Base-by-base conservation (phyloP, 192 early-diverging fungal species). In the Coemansia sp. region DNA sequence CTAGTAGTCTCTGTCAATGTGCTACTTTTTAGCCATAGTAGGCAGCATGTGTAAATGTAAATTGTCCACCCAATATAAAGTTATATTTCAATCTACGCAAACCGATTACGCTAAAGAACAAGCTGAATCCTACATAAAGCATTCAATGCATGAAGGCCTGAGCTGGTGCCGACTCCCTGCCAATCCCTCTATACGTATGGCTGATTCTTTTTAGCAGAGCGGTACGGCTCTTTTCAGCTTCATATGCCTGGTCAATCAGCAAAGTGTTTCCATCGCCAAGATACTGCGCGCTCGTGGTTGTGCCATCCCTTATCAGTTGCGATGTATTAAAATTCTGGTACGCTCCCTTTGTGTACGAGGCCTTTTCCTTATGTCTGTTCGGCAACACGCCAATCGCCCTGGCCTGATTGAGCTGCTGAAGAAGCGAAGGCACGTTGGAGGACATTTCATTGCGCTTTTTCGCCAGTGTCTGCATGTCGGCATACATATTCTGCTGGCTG, bases 171-270 rank as follows among this genome's bases (percentile, higher is more conserved):
- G 68, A 12, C 5, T 77, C 66, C 19, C 79, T 71, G 42, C 79
- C 79, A 16, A 81, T 66, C 5, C 79, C 79, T 2, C 68, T 71
- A 18, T 77, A 77, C 0, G 63, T 71, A 8, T 66, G 74, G 47
- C 80, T 77, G 18, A 77, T 72, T 67, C 72, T 82, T 42, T 63
- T 71, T 22, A 82, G 32, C 59, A 82, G 62, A 8, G 80, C 80
- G 15, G 64, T 62, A 16, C 65, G 46, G 16, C 62, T 82, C 18
- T 62, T 74, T n/a, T 82, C 74, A 10, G 71, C 66, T 43, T 82
- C 80, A 37, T 82, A 66, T 6, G 76, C 75, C 12, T 64, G 74
- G 45, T 82, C 80, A 13, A 82, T 77, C 7, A 82, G 63, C 71
- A 82, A 42, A 1, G 79, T 73, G 59, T 76, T 71, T 41, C 79